These are phyloP conservation scores for Colletotrichum falcatum DNA, from an alignment of 2,329 filamentous ascomycete genomes.

Conservation along the genomic window DNA sequence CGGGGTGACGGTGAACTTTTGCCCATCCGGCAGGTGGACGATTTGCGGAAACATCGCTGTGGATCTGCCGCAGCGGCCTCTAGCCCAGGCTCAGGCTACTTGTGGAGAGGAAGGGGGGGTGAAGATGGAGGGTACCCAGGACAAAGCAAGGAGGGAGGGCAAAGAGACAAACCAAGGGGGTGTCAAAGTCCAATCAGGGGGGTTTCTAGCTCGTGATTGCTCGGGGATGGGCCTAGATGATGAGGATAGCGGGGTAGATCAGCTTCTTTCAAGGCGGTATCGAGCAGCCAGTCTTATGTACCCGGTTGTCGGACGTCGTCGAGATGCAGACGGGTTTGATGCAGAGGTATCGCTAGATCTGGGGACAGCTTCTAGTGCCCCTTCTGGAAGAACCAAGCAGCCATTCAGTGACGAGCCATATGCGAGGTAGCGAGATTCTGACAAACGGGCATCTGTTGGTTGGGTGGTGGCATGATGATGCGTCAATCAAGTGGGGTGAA, in stretches of 20 bases:
- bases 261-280: slow-evolving; percentile 21
- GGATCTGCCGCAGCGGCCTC: slow-evolving; percentile 19
- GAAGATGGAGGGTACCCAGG: slow-evolving; percentile 8
- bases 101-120: slow-evolving; percentile 6
- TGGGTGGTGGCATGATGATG: slow-evolving; percentile 41
- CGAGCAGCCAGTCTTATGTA: slow-evolving; percentile 28
- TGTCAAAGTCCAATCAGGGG: not conserved
- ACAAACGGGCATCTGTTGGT: slow-evolving; percentile 41
- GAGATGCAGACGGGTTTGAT: slow-evolving; percentile 14
- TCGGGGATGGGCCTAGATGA: slow-evolving; percentile 6
- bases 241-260: slow-evolving; percentile 34
- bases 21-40: slow-evolving; percentile 87
- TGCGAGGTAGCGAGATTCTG: slow-evolving; percentile 37
- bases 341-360: slow-evolving; percentile 24
- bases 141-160: not conserved
- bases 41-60: slow-evolving; percentile 54
- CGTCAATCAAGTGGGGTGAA: slow-evolving; percentile 40
- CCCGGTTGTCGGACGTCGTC: slow-evolving; percentile 5
- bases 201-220: not conserved
- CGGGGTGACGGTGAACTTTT: slow-evolving; percentile 84
- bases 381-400: slow-evolving; percentile 16
- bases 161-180: not conserved
- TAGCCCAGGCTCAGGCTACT: slow-evolving; percentile 2
- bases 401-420: slow-evolving; percentile 38
- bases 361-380: slow-evolving; percentile 33